These are phyloP conservation scores for Fusarium heterosporum DNA, from an alignment of 2,329 filamentous ascomycete genomes.

Conservation along the genomic window DNA sequence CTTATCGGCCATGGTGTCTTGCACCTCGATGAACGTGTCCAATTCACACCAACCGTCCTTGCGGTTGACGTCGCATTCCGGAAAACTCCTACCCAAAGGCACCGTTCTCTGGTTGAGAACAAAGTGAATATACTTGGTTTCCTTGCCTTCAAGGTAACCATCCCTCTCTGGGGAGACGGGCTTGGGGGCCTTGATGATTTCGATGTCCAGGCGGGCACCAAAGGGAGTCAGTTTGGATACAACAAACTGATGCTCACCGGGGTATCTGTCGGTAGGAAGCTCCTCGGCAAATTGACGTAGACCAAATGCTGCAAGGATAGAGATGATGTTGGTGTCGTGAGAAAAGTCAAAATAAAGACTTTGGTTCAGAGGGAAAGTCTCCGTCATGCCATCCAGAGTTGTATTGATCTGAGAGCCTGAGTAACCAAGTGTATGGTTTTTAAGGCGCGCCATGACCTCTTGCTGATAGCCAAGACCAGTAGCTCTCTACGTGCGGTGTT, in stretches of 20 bases:
- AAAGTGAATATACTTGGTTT: conserved; percentile 79
- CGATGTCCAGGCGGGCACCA: conserved; percentile 78
- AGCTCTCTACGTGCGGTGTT: conserved; percentile 61
- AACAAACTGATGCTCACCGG: conserved; percentile 70
- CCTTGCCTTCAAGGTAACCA: conserved; percentile 62
- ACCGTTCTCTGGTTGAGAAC: conserved; percentile 79
- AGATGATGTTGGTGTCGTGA: conserved; percentile 80
- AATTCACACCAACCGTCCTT: conserved; percentile 84
- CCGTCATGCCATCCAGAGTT: conserved; percentile 75
- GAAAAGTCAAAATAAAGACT: conserved; percentile 81
- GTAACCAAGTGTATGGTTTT: conserved; percentile 72
- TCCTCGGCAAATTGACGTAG: conserved; percentile 74
- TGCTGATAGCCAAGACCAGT: conserved; percentile 80
- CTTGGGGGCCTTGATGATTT: conserved; percentile 75
- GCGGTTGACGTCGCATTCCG: conserved; percentile 69
- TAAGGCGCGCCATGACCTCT: conserved; percentile 77
- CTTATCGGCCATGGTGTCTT: conserved; percentile 67
- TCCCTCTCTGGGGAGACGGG: conserved; percentile 68
- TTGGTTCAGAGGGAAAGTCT: conserved; percentile 80
- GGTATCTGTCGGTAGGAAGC: conserved; percentile 67
- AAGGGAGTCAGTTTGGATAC: conserved; percentile 78
- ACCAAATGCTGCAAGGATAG: conserved; percentile 78
- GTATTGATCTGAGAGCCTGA: conserved; percentile 72
- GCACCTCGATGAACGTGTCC: conserved; percentile 72
- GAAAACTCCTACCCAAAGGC: conserved; percentile 74